Conservation (phyloP, 495 filamentous ascomycete species). For the Penicillium longicatenatum region DNA sequence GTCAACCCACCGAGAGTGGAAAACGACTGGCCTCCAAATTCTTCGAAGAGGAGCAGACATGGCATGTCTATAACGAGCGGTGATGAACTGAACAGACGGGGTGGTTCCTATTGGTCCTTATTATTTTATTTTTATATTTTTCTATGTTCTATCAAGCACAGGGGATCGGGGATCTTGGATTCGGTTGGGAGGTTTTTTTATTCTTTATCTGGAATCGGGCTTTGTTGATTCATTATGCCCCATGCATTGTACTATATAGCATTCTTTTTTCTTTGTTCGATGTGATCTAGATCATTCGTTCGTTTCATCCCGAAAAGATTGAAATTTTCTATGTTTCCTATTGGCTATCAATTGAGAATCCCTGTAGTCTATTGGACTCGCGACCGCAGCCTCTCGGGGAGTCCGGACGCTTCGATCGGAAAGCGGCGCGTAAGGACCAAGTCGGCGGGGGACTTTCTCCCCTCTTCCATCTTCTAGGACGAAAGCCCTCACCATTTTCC, state of each 20-base stretch:
- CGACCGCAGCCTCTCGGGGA: slow-evolving; percentile 21
- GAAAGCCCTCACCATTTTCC: slow-evolving; percentile 28
- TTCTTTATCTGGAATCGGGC: slow-evolving; percentile 1
- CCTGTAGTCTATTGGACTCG: background rate
- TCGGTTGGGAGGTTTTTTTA: slow-evolving; percentile 3
- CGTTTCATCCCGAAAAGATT: background rate
- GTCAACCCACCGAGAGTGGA: slow-evolving; percentile 75
- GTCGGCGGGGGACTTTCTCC: slow-evolving; percentile 25
- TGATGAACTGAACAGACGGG: slow-evolving; percentile 26
- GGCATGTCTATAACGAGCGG: slow-evolving; percentile 55
- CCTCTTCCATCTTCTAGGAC: slow-evolving; percentile 18
- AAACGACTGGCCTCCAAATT: slow-evolving; percentile 62
- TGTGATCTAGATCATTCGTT: slow-evolving; percentile 1
- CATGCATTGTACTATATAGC: slow-evolving; percentile 12
- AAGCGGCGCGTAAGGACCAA: slow-evolving; percentile 33
- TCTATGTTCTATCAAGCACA: background rate
- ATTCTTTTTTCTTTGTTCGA: slow-evolving; percentile 9
- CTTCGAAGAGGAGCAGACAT: slow-evolving; percentile 54
- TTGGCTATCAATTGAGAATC: background rate
- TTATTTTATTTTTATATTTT: slow-evolving; percentile 10
- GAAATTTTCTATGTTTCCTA: background rate
- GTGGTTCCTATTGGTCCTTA: background rate
- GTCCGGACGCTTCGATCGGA: slow-evolving; percentile 33
- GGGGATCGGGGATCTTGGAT: background rate
- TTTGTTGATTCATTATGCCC: background rate